Evolutionary conservation across 2,329 filamentous ascomycete genomes (phyloP).

Genomic region (Colletotrichum phormii): DNA sequence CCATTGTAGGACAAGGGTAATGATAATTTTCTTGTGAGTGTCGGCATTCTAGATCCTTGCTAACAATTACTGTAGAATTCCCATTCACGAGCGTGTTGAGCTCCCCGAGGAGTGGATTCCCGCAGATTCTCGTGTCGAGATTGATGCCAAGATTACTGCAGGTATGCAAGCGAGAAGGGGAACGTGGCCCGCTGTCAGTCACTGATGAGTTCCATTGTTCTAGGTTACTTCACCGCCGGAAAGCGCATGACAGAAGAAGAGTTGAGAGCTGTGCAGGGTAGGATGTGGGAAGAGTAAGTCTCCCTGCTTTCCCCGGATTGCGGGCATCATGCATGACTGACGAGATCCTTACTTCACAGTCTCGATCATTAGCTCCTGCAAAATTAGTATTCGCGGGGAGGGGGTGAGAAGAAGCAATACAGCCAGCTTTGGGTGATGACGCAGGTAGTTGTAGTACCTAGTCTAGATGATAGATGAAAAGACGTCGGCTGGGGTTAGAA

Average conservation of each 20-base stretch:
- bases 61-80: slow-evolving; percentile 66
- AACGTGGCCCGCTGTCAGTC: not conserved
- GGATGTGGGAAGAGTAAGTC: slow-evolving; percentile 86
- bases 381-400: not conserved
- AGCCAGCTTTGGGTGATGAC: not conserved
- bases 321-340: not conserved
- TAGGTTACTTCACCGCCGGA: slow-evolving; percentile 85
- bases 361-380: slow-evolving; percentile 51
- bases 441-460: too few species aligned
- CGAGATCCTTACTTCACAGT: slow-evolving; percentile 41
- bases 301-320: not conserved
- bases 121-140: slow-evolving; percentile 95
- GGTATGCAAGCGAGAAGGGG: slow-evolving; percentile 64
- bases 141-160: slow-evolving; percentile 97
- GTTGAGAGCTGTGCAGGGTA: slow-evolving; percentile 85
- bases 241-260: slow-evolving; percentile 91
- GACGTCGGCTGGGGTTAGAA: too few species aligned
- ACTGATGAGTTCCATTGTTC: not conserved
- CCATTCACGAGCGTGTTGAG: slow-evolving; percentile 89
- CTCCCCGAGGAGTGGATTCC: slow-evolving; percentile 96
- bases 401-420: not conserved
- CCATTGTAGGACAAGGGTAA: slow-evolving; percentile 84
- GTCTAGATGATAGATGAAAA: not conserved
- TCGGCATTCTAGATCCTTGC: not conserved
- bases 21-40: slow-evolving; percentile 37